A percentile compares a stretch with the other conserved stretches of the same genome.
phyloP scores from a whole-genome alignment of 495 filamentous ascomycete species.

The Penicillium lividum region DNA sequence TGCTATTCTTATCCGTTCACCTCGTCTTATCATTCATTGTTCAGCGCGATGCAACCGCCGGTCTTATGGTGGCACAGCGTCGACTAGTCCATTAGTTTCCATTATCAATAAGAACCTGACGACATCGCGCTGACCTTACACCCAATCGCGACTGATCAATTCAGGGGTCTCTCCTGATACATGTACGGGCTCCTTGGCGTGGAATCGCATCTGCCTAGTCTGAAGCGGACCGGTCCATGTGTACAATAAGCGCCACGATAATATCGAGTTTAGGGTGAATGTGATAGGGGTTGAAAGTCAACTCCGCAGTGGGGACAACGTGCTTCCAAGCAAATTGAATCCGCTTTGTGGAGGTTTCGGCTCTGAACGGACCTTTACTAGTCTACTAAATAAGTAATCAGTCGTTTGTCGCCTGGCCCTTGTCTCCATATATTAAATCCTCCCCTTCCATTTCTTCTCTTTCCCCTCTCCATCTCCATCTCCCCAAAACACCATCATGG shows the following conservation, averaged over 20 bases:
- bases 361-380: constrained; percentile 12
- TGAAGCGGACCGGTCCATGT: background rate
- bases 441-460: constrained; percentile 2
- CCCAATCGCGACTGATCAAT: background rate
- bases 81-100: background rate
- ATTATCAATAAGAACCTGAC: background rate
- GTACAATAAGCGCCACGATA: constrained; percentile 10
- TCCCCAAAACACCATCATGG: constrained; percentile 22
- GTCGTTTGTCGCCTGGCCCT: background rate
- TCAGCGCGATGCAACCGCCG: background rate
- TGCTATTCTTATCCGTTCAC: background rate
- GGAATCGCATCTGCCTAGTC: constrained; percentile 28
- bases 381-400: background rate
- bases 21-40: background rate
- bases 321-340: background rate
- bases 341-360: constrained; percentile 8
- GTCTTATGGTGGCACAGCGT: background rate
- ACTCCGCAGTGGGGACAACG: background rate
- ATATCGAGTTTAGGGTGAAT: constrained; percentile 1
- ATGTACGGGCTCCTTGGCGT: background rate
- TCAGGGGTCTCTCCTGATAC: background rate
- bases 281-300: constrained; percentile 5
- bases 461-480: constrained; percentile 9
- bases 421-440: background rate
- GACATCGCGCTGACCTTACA: background rate